Percentiles rank a stretch among this genome's conserved stretches.
These are phyloP conservation scores for Euphorbia pulcherrima DNA, from an alignment of 345 rosid species.

Conservation along the genomic window DNA sequence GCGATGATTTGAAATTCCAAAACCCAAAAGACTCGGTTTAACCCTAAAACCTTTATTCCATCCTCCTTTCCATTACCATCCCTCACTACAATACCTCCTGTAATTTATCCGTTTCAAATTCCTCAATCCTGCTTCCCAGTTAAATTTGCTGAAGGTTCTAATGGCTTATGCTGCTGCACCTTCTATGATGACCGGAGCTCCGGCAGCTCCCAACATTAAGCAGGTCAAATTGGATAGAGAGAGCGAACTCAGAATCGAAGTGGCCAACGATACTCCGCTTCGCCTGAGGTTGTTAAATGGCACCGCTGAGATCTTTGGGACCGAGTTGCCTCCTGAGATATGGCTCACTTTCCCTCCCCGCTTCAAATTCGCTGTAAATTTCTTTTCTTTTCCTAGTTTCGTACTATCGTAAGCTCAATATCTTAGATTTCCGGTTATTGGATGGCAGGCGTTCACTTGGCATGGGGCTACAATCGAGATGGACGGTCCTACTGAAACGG, in stretches of 20 bases:
- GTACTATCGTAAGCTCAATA: background rate
- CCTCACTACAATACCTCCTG: too few species aligned
- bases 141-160: too few species aligned
- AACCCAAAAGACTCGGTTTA: too few species aligned
- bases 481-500: conserved; percentile 82
- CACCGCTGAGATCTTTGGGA: conserved; percentile 83
- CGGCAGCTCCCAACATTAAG: conserved; percentile 29
- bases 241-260: conserved; percentile 85
- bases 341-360: conserved; percentile 89
- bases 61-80: too few species aligned
- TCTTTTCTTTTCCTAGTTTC: background rate
- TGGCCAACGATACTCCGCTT: conserved; percentile 62
- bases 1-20: too few species aligned
- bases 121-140: too few species aligned
- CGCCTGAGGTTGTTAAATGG: conserved; percentile 73
- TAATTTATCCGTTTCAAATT: too few species aligned
- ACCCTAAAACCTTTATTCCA: too few species aligned
- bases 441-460: conserved; percentile 80
- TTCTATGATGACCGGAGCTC: background rate
- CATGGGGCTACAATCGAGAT: conserved; percentile 89
- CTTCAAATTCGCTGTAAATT: conserved; percentile 68
- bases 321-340: conserved; percentile 79
- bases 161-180: conserved; percentile 22
- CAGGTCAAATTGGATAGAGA: conserved; percentile 83
- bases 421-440: background rate